phyloP scores from a whole-genome alignment of 768 basidiomycete genomes.

The Tremella yokohamensis region DNA sequence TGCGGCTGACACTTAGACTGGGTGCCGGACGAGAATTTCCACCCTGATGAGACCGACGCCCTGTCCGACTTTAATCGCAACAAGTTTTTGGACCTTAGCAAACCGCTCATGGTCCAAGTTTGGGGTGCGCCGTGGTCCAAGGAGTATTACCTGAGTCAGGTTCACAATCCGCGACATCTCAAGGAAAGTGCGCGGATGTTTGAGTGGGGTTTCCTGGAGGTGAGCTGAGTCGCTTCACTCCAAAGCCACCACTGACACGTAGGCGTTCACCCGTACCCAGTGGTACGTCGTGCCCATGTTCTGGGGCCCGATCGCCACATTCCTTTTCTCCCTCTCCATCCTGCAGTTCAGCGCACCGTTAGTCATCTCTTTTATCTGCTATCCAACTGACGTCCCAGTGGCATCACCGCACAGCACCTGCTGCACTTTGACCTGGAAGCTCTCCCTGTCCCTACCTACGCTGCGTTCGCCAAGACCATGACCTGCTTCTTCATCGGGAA shows the following conservation, averaged over 20 bases:
- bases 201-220: conserved; percentile 75
- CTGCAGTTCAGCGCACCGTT: conserved; percentile 60
- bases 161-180: conserved; percentile 91
- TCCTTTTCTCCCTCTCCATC: conserved; percentile 76
- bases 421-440: conserved; percentile 48
- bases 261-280: conserved; percentile 76
- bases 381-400: conserved; percentile 32
- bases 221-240: conserved; percentile 33
- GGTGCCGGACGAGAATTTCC: conserved; percentile 83
- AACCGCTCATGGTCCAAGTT: conserved; percentile 77
- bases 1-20: conserved; percentile 61
- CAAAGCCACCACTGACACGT: conserved; percentile 1
- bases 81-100: conserved; percentile 82
- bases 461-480: conserved; percentile 59
- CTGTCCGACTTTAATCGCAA: conserved; percentile 79
- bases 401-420: conserved; percentile 34
- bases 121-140: conserved; percentile 73
- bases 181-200: conserved; percentile 81
- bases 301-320: conserved; percentile 82
- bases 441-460: conserved; percentile 54
- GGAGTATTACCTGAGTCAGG: conserved; percentile 90
- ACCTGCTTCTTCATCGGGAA: conserved; percentile 79
- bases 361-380: conserved; percentile 13
- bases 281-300: conserved; percentile 92
- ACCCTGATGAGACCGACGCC: conserved; percentile 82